Conservation (phyloP, 2,329 filamentous ascomycete species). For the Alternaria atra region DNA sequence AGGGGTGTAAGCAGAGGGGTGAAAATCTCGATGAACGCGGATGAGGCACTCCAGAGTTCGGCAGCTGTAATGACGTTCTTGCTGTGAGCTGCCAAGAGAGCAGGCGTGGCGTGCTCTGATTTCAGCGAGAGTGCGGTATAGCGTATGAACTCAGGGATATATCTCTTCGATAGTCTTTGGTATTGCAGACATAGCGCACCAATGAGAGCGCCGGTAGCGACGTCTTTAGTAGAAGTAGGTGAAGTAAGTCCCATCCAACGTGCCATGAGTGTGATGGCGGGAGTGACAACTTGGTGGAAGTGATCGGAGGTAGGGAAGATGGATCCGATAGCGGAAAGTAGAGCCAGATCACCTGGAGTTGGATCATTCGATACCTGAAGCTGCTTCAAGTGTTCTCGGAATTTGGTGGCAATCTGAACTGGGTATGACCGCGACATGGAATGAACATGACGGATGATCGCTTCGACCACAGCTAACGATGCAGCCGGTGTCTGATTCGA, state of each 20-base stretch:
- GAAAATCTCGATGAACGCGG: constrained; percentile 83
- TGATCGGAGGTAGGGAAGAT: constrained; percentile 97
- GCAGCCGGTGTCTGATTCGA: constrained; percentile 61
- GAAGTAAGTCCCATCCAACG: constrained; percentile 83
- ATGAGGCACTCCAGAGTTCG: constrained; percentile 76
- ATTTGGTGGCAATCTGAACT: constrained; percentile 77
- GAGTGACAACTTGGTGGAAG: constrained; percentile 94
- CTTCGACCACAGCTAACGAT: constrained; percentile 76
- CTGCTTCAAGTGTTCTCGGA: constrained; percentile 74
- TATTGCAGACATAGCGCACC: constrained; percentile 82
- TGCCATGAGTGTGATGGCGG: constrained; percentile 83
- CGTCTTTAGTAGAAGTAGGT: constrained; percentile 70
- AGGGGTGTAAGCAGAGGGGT: constrained; percentile 61
- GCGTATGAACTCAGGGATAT: constrained; percentile 86
- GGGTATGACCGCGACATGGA: constrained; percentile 89
- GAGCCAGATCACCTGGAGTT: constrained; percentile 75
- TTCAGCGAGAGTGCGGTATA: constrained; percentile 78
- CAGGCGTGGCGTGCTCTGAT: constrained; percentile 49
- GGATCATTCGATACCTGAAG: constrained; percentile 65
- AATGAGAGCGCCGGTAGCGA: constrained; percentile 79
- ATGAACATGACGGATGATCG: constrained; percentile 86
- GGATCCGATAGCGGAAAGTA: constrained; percentile 83
- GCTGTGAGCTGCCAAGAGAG: constrained; percentile 68
- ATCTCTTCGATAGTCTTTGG: constrained; percentile 83
- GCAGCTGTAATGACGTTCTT: constrained; percentile 73